Evolutionary conservation across 2,329 filamentous ascomycete genomes (phyloP).

Genomic region (Aspergillus niger): DNA sequence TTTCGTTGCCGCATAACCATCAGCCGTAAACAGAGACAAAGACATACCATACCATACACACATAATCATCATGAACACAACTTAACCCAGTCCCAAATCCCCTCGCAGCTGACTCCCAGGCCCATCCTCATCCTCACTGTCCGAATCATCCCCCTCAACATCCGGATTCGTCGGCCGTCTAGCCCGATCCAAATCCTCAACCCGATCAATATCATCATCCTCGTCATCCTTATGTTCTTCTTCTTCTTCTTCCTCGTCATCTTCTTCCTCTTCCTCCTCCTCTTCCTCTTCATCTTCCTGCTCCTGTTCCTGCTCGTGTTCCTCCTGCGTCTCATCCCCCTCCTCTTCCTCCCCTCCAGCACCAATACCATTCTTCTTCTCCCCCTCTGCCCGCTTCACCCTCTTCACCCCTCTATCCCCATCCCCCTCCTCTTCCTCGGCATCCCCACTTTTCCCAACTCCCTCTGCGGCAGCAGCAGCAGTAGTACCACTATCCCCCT

Average conservation of each 20-base stretch:
- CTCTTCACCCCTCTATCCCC: conserved; percentile 21
- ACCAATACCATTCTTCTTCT: conserved; percentile 27
- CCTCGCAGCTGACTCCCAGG: conserved; percentile 35
- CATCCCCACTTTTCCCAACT: conserved; percentile 18
- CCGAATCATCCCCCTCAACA: conserved; percentile 34
- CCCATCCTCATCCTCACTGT: conserved; percentile 33
- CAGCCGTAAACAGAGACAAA: background rate
- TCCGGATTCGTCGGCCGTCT: conserved; percentile 33
- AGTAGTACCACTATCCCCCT: conserved; percentile 33
- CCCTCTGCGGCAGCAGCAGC: conserved; percentile 18
- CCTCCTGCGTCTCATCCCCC: conserved; percentile 16
- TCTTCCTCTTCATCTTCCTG: conserved; percentile 30
- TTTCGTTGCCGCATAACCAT: conserved; percentile 1
- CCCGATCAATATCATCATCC: conserved; percentile 40
- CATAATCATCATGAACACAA: conserved; percentile 13
- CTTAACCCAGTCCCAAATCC: conserved; percentile 31
- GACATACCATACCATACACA: conserved; percentile 13
- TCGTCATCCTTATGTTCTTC: conserved; percentile 28
- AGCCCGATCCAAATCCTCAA: conserved; percentile 40
- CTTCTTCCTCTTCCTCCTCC: conserved; percentile 29
- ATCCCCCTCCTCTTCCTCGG: conserved; percentile 29
- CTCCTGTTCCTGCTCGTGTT: conserved; percentile 18
- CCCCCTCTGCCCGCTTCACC: conserved; percentile 23
- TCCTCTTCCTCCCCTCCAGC: conserved; percentile 26
- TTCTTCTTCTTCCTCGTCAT: conserved; percentile 26